Evolutionary conservation across 352 stramenopile species (phyloP).

Genomic region (Peronospora destructor): DNA sequence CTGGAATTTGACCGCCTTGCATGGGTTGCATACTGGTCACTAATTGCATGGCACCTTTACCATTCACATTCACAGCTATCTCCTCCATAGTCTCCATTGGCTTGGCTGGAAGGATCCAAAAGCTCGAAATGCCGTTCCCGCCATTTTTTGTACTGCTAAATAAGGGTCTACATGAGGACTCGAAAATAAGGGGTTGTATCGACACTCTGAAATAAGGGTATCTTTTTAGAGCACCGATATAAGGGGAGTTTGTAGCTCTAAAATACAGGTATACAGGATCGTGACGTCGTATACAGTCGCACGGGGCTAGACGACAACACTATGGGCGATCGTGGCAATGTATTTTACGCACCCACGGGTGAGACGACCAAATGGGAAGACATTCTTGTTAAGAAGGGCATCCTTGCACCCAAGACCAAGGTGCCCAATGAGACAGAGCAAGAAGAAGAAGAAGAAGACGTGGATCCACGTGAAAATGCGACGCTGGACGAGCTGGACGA

Average conservation of each 20-base stretch:
- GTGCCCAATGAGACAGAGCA: constrained; percentile 68
- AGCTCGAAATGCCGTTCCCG: constrained; percentile 15
- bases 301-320: background rate
- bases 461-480: constrained; percentile 67
- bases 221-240: too few species aligned
- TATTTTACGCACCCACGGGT: constrained; percentile 80
- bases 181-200: too few species aligned
- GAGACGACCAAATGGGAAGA: constrained; percentile 89
- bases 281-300: background rate
- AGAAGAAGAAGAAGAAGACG: constrained; percentile 63
- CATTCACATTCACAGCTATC: constrained; percentile 65
- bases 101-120: too few species aligned
- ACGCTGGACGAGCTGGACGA: constrained; percentile 84
- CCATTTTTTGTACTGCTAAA: constrained; percentile 5
- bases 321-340: constrained; percentile 75
- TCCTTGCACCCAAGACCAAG: constrained; percentile 85
- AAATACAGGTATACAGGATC: background rate
- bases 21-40: constrained; percentile 33
- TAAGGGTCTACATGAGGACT: too few species aligned
- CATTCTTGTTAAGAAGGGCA: constrained; percentile 85
- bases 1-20: constrained; percentile 25
- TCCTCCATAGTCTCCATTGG: constrained; percentile 69
- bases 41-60: constrained; percentile 57
- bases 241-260: background rate
- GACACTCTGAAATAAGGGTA: too few species aligned